A percentile compares a stretch with the other conserved stretches of the same genome.
phyloP scores from a whole-genome alignment of 2,329 filamentous ascomycete species.

The Botrytis deweyae region DNA sequence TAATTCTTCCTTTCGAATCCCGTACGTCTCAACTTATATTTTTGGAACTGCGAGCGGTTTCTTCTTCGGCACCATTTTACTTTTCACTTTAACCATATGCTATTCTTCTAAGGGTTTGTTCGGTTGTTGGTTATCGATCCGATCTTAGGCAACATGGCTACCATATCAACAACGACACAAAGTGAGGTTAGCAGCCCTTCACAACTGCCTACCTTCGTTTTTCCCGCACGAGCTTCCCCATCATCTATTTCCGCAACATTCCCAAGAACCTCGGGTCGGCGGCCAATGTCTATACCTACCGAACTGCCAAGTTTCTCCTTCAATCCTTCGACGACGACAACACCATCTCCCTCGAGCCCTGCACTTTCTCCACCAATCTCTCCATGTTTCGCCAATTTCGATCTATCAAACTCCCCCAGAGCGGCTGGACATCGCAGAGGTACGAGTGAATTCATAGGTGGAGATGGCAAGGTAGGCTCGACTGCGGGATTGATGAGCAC shows the following conservation, averaged over 20 bases:
- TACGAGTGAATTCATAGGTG: slow-evolving; percentile 84
- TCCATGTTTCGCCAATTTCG: slow-evolving; percentile 37
- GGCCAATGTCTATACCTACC: slow-evolving; percentile 47
- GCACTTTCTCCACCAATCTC: slow-evolving; percentile 56
- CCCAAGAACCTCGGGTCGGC: slow-evolving; percentile 50
- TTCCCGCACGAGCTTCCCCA: slow-evolving; percentile 29
- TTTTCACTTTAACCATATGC: slow-evolving; percentile 18
- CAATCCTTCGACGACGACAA: slow-evolving; percentile 10
- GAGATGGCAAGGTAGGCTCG: slow-evolving; percentile 52
- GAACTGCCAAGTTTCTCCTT: slow-evolving; percentile 20
- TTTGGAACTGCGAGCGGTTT: slow-evolving; percentile 18
- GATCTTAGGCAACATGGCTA: slow-evolving; percentile 21
- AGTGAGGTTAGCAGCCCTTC: slow-evolving; percentile 23
- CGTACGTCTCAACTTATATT: neutral
- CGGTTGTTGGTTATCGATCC: slow-evolving; percentile 21
- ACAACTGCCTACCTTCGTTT: slow-evolving; percentile 34
- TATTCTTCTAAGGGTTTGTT: slow-evolving; percentile 14
- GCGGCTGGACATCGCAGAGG: slow-evolving; percentile 68
- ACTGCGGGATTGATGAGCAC: slow-evolving; percentile 57
- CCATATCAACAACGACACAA: slow-evolving; percentile 17
- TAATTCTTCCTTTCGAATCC: slow-evolving; percentile 1
- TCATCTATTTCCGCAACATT: slow-evolving; percentile 30
- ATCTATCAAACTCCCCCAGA: slow-evolving; percentile 44
- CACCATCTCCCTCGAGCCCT: slow-evolving; percentile 41
- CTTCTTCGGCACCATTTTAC: slow-evolving; percentile 1